Base-by-base conservation (phyloP, 2,329 filamentous ascomycete genomes). In the Metarhizium brunneum region DNA sequence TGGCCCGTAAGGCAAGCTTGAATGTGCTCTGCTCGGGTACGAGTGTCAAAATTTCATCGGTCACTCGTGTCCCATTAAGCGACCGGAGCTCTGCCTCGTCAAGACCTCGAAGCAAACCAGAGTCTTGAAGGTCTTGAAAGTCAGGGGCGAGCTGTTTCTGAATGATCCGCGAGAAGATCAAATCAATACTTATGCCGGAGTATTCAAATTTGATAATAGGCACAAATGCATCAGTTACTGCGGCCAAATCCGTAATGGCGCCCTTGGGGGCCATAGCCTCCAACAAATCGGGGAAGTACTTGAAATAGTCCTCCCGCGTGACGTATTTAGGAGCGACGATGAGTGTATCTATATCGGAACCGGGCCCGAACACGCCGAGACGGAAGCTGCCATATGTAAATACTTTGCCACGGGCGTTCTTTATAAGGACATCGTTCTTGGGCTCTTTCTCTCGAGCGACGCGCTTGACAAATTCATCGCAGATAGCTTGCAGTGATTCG, bases 141-240 rank as follows among this genome's bases (percentile, higher is more conserved):
- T 84, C 80, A 4, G 74, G 69, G 30, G 88, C 85, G 60, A 95
- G 80, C 62, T 90, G 81, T 62, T 83, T 82, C 61, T 90, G 75
- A 20, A 81, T 80, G 61, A 95, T 82, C 55, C 88, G 81, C 61
- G 88, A 87, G 71, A 92, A 91, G 68, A 97, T 95, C 62, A 99
- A 74, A 79, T 99, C 94, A 68, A 99, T 95, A 69, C 90, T 94
- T 68, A 99, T 95, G 52, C 86, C 89, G 53, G 81, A 84, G 62
- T 95, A 90, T 68, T 95, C 90, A 65, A 97, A 89, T 69, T 96
- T 97, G 76, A 99, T 97, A 68, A 99, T 95, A 50, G 94, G 94
- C 7, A 97, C 92, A 66, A 90, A 95, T 4, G 92, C 90, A 65
- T 95, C 92, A 50, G 86, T 86, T 42, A 99, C 94, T 0, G 87